phyloP scores from a whole-genome alignment of 805 yeast species.

The Scheffersomyces lignosus region DNA sequence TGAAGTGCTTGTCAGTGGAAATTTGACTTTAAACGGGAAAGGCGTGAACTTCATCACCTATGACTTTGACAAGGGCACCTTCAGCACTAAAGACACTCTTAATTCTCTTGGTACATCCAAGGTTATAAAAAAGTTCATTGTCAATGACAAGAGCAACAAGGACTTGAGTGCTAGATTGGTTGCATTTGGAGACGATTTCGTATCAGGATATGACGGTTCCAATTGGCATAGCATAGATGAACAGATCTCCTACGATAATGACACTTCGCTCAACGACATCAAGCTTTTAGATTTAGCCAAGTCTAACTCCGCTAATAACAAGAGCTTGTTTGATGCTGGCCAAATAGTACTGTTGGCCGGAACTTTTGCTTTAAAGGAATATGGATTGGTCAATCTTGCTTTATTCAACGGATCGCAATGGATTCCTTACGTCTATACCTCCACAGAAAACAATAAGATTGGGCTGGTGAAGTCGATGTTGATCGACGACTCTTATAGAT shows the following conservation, averaged over 20 bases:
- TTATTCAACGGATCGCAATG: conserved; percentile 64
- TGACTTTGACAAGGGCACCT: conserved; percentile 45
- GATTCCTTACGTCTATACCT: conserved; percentile 61
- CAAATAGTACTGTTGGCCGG: conserved; percentile 62
- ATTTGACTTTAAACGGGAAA: conserved; percentile 42
- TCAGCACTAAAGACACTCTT: conserved; percentile 18
- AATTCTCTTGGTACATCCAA: conserved; percentile 19
- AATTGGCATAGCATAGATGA: conserved; percentile 48
- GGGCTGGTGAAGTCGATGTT: conserved; percentile 35
- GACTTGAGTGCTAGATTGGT: conserved; percentile 40
- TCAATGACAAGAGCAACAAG: conserved; percentile 40
- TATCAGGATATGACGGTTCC: conserved; percentile 46
- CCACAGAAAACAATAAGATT: conserved; percentile 11
- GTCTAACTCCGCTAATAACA: conserved; percentile 26
- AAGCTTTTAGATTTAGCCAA: conserved; percentile 38
- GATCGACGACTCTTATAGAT: conserved; percentile 33
- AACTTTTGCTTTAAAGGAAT: conserved; percentile 42
- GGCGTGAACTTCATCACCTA: conserved; percentile 50
- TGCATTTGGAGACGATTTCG: conserved; percentile 34
- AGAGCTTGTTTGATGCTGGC: conserved; percentile 41
- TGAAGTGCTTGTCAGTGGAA: conserved; percentile 50
- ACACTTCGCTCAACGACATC: conserved; percentile 45
- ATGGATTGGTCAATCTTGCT: conserved; percentile 63
- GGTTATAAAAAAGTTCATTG: conserved; percentile 40
- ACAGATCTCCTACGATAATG: conserved; percentile 24